phyloP scores from a whole-genome alignment of 495 filamentous ascomycete species.

The Pyrenopolyporus hunteri region DNA sequence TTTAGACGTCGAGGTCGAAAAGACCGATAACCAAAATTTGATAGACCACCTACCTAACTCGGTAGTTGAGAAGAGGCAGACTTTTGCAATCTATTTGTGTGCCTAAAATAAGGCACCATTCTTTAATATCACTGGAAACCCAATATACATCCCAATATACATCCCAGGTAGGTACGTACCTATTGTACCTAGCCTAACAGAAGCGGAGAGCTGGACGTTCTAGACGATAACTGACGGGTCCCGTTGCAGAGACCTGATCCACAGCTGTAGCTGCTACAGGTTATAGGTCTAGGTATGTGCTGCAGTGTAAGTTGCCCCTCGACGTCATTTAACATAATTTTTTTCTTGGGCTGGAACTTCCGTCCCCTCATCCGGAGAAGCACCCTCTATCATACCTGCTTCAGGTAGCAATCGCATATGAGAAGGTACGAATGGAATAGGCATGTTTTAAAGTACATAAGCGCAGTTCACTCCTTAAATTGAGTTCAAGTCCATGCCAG shows the following conservation, averaged over 20 bases:
- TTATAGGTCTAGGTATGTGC: background rate
- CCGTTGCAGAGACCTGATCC: conserved; percentile 8
- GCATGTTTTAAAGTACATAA: background rate
- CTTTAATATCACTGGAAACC: no score
- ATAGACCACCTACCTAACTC: no score
- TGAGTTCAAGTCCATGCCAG: background rate
- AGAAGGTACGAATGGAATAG: conserved; percentile 1
- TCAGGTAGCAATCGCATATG: conserved; percentile 18
- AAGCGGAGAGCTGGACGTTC: conserved; percentile 12
- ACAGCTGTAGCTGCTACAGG: conserved; percentile 11
- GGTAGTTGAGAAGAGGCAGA: no score
- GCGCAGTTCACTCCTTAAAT: conserved; percentile 4
- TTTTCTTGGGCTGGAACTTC: conserved; percentile 23
- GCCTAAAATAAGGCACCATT: no score
- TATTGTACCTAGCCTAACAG: background rate
- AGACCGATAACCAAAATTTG: no score
- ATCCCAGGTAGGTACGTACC: background rate
- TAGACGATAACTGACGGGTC: conserved; percentile 17
- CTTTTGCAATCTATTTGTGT: no score
- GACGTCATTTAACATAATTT: conserved; percentile 40
- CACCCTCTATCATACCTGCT: no score
- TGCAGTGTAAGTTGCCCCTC: conserved; percentile 24
- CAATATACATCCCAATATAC: background rate
- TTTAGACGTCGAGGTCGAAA: no score
- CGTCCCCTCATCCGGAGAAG: conserved; percentile 26